These are phyloP conservation scores for Phytophthora cajani DNA, from an alignment of 352 stramenopile species.

Conservation along the genomic window DNA sequence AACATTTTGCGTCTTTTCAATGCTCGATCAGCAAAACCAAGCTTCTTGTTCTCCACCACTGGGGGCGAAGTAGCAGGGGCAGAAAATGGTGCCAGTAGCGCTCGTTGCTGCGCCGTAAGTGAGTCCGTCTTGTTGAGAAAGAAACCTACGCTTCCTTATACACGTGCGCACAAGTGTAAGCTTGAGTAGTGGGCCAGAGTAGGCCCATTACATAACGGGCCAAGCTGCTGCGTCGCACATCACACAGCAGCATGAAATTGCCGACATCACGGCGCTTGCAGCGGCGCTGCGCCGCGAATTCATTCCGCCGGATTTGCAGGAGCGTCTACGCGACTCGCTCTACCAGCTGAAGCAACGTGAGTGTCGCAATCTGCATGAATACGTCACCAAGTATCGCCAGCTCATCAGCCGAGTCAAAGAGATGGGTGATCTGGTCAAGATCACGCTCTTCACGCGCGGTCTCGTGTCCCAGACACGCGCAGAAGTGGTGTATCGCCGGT, in stretches of 20 bases:
- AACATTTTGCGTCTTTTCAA: not conserved
- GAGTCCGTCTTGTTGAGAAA: not conserved
- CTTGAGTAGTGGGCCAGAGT: too few species aligned
- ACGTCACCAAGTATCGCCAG: slow-evolving; percentile 8
- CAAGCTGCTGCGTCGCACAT: not conserved
- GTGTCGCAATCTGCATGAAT: slow-evolving; percentile 1
- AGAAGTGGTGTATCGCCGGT: not conserved
- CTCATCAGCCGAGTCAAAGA: slow-evolving; percentile 7
- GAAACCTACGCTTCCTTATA: too few species aligned
- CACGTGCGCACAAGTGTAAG: too few species aligned
- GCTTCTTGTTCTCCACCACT: not conserved
- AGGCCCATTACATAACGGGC: not conserved
- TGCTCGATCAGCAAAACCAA: not conserved
- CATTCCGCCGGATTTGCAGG: slow-evolving; percentile 8
- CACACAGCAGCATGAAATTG: slow-evolving; percentile 6
- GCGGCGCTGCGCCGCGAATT: not conserved
- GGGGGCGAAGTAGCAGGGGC: not conserved
- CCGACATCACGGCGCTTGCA: slow-evolving; percentile 1
- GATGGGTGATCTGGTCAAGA: slow-evolving; percentile 2
- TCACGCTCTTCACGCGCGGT: slow-evolving; percentile 2
- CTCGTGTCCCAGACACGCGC: not conserved
- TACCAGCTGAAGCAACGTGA: slow-evolving; percentile 11
- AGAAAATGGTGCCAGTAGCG: not conserved
- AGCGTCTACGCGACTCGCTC: not conserved
- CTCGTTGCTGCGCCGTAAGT: not conserved